These are phyloP conservation scores for Calonectria pseudoreteaudii DNA, from an alignment of 2,329 filamentous ascomycete genomes.

Conservation along the genomic window DNA sequence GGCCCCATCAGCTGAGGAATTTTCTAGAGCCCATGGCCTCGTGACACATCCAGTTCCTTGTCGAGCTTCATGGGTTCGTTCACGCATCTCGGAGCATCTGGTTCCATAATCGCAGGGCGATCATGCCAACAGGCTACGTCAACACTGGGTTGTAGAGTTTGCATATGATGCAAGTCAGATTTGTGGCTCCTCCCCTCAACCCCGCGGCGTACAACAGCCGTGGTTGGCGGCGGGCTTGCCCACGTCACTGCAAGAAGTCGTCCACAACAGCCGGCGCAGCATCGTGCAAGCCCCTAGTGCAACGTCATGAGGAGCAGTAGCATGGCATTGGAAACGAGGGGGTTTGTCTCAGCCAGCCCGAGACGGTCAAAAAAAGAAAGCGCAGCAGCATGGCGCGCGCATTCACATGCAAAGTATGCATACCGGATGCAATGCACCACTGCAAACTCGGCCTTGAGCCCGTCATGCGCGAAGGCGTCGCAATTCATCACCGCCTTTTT, in stretches of 20 bases:
- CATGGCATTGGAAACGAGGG: background rate
- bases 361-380: background rate
- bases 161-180: conserved; percentile 5
- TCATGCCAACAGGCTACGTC: background rate
- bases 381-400: background rate
- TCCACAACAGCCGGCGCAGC: background rate
- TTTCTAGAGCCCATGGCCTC: background rate
- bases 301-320: background rate
- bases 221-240: conserved; percentile 22
- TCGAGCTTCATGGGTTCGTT: background rate
- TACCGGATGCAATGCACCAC: background rate
- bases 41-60: background rate
- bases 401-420: background rate
- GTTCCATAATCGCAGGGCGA: background rate
- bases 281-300: background rate
- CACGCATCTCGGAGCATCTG: background rate
- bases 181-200: background rate
- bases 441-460: background rate
- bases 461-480: background rate
- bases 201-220: background rate
- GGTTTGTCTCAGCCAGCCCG: conserved; percentile 6
- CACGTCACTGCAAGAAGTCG: conserved; percentile 28
- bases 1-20: background rate
- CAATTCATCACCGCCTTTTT: background rate
- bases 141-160: background rate